phyloP scores from a whole-genome alignment of 2,329 filamentous ascomycete genomes.

The Claviceps maximensis region DNA sequence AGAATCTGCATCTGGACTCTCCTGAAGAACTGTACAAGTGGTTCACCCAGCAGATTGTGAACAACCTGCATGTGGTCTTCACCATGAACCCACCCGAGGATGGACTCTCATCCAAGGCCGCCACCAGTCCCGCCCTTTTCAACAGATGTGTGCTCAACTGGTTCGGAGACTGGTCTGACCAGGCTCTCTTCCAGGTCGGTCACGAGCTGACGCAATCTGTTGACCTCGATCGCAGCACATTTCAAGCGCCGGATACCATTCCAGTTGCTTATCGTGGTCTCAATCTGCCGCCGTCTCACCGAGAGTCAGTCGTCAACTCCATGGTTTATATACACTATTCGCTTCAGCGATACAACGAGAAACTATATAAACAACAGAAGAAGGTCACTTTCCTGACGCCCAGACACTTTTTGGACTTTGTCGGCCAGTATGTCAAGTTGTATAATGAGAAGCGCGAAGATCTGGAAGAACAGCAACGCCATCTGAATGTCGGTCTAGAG shows the following conservation, averaged over 20 bases:
- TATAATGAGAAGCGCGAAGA: constrained; percentile 98
- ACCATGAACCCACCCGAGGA: constrained; percentile 99
- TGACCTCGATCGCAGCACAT: constrained; percentile 81
- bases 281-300: constrained; percentile 71
- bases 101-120: constrained; percentile 87
- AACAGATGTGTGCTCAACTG: constrained; percentile 99
- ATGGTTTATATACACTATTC: constrained; percentile 99
- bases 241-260: constrained; percentile 76
- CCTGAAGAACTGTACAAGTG: constrained; percentile 99
- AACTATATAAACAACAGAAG: constrained; percentile 81
- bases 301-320: constrained; percentile 86
- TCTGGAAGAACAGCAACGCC: constrained; percentile 93
- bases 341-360: constrained; percentile 75
- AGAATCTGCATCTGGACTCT: constrained; percentile 88
- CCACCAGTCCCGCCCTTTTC: constrained; percentile 94
- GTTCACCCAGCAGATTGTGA: constrained; percentile 99
- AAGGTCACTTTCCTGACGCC: constrained; percentile 88
- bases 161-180: constrained; percentile 99
- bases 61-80: constrained; percentile 97
- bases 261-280: constrained; percentile 86
- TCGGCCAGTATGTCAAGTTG: constrained; percentile 91
- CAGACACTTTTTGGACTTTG: constrained; percentile 94
- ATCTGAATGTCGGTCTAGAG: constrained; percentile 95
- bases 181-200: constrained; percentile 94
- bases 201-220: constrained; percentile 93